These are phyloP conservation scores for Cercospora sp. DNA, from an alignment of 2,329 filamentous ascomycete genomes.

Conservation along the genomic window DNA sequence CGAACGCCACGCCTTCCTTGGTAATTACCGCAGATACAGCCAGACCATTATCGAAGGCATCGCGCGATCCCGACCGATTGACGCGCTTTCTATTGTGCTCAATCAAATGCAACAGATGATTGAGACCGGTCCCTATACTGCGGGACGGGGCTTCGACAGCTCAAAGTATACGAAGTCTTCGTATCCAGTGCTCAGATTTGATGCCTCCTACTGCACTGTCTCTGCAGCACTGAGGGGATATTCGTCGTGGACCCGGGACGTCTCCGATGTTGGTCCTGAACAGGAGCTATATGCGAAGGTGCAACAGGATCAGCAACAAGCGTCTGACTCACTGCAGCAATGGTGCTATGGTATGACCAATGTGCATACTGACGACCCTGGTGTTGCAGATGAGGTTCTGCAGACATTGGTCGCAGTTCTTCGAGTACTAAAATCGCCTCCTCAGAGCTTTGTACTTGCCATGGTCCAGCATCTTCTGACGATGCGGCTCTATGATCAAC, in stretches of 20 bases:
- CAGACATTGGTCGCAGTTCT: conserved; percentile 36
- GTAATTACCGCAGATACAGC: conserved; percentile 92
- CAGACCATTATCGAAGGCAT: conserved; percentile 83
- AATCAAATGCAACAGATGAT: conserved; percentile 72
- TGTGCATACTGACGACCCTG: conserved; percentile 63
- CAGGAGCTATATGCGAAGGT: conserved; percentile 51
- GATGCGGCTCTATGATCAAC: conserved; percentile 72
- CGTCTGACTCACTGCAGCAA: conserved; percentile 46
- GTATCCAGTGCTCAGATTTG: conserved; percentile 72
- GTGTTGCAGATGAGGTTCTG: conserved; percentile 36
- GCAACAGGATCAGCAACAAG: conserved; percentile 62
- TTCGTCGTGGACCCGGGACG: conserved; percentile 67
- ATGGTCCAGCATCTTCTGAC: conserved; percentile 89
- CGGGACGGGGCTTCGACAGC: conserved; percentile 62
- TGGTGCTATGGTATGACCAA: conserved; percentile 74
- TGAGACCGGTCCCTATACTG: conserved; percentile 69
- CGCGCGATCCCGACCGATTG: conserved; percentile 75
- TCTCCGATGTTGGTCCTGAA: conserved; percentile 40
- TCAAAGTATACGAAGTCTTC: conserved; percentile 63
- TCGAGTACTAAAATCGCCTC: conserved; percentile 30
- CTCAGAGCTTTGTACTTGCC: conserved; percentile 70
- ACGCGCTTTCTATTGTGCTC: conserved; percentile 87
- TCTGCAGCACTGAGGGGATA: conserved; percentile 88
- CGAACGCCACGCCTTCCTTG: conserved; percentile 90
- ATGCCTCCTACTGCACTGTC: conserved; percentile 86